Evolutionary conservation across 1,284 basidiomycete genomes (phyloP), one percentile per base, ranked within the genome.

Genomic region (Acaromyces ingoldii): DNA sequence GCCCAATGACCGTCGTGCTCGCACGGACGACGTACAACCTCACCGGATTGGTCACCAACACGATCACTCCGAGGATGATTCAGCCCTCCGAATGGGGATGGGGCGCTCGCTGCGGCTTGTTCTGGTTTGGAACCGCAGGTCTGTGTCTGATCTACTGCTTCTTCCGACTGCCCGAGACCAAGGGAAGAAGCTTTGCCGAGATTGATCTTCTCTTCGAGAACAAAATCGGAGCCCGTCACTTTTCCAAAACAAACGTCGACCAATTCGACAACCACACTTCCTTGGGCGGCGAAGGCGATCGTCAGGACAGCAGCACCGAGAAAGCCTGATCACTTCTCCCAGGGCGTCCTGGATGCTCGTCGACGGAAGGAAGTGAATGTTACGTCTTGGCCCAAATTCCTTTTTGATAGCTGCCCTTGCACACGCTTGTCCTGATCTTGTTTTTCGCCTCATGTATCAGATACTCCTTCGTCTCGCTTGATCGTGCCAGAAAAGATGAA

Each of bases 21-120:
- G 74, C 70, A 21, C 62, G 74, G 37, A 66, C 64, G 7, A 31
- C 64, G 1, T 76, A 76, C 60, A 69, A 72, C 57, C 60, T 75
- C 43, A 53, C 68, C 45, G 58, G 68, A 47, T 67, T 74, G 19
- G 22, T 55, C 2, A 71, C 74, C 2, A 36, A 75, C 3, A 66
- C 63, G 57, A 13, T 65, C 51, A 13, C 62, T 64, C 51, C 64
- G 19, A 57, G 55, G 45, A 49, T 63, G n/a, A 51, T 65, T n/a
- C 56, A 60, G 38, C 58, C 58, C 2, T 53, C 57, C 34, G 63
- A 57, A 21, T 62, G 55, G 17, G 54, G 60, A 34, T 47, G 57
- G 17, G 55, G 56, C 15, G 60, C 55, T 21, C 57, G 57, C 40
- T 49, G 53, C 6, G 63, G 63, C 2, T 65, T 54, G 37, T 51